A percentile compares a stretch with the other conserved stretches of the same genome.
phyloP scores from a whole-genome alignment of 2,329 filamentous ascomycete genomes.

The Meredithiella fracta region DNA sequence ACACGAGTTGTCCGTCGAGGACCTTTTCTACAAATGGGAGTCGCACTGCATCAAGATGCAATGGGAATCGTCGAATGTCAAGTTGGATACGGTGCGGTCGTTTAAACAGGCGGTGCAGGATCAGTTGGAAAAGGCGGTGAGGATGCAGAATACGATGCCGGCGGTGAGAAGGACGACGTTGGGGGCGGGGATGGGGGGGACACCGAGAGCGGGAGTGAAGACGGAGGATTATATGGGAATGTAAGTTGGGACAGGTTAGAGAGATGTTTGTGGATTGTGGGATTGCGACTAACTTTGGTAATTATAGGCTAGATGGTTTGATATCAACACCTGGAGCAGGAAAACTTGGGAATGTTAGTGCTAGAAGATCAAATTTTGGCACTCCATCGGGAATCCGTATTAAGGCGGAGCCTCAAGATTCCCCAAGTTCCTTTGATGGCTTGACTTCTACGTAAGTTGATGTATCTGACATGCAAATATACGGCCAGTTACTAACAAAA shows the following conservation, averaged over 20 bases:
- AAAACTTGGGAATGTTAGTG: conserved; percentile 17
- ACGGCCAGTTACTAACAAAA: too few relatives aligned
- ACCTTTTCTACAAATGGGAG: conserved; percentile 98
- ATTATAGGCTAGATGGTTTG: conserved; percentile 40
- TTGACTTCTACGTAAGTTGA: conserved; percentile 6
- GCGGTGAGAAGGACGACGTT: not conserved
- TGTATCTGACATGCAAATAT: not conserved
- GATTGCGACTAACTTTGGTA: not conserved
- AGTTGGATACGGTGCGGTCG: conserved; percentile 52
- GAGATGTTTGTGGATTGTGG: not conserved
- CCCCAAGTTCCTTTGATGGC: not conserved
- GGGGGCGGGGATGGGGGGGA: conserved; percentile 40
- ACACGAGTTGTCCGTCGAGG: conserved; percentile 64
- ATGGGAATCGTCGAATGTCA: conserved; percentile 49
- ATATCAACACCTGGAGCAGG: conserved; percentile 37
- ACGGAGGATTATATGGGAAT: conserved; percentile 66
- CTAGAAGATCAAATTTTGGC: conserved; percentile 25
- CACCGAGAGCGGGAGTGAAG: conserved; percentile 42
- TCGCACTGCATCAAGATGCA: conserved; percentile 94
- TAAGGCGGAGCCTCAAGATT: conserved; percentile 27
- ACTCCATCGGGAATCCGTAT: conserved; percentile 32
- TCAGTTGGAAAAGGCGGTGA: conserved; percentile 58
- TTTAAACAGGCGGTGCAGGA: conserved; percentile 84
- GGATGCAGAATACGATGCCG: conserved; percentile 22
- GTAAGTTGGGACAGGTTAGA: conserved; percentile 26